phyloP scores from a whole-genome alignment of 1,284 basidiomycete genomes.

The Amylostereum areolatum region DNA sequence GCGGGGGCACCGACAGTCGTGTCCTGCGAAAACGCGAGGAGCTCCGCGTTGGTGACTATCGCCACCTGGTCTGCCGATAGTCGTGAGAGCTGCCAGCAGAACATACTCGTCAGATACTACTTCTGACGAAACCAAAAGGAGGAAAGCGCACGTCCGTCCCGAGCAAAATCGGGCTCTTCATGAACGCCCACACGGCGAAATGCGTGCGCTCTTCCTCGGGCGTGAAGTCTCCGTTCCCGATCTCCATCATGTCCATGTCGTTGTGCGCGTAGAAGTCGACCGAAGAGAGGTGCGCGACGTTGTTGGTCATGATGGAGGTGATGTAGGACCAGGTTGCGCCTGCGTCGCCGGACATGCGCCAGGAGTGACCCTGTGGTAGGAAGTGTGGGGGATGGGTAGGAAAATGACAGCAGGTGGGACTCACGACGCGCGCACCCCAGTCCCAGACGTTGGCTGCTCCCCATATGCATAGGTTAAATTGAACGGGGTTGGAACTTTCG shows the following conservation, averaged over 20 bases:
- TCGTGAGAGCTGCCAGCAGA: constrained; percentile 28
- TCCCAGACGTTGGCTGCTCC: constrained; percentile 44
- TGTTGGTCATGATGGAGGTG: constrained; percentile 35
- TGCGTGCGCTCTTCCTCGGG: constrained; percentile 48
- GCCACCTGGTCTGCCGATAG: constrained; percentile 34
- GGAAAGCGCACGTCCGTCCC: constrained; percentile 41
- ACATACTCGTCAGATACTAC: too few relatives aligned
- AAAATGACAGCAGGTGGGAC: constrained; percentile 8
- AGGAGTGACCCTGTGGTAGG: constrained; percentile 41
- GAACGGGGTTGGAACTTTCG: constrained; percentile 34
- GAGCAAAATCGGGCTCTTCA: constrained; percentile 52
- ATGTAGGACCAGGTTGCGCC: constrained; percentile 46
- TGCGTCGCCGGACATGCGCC: constrained; percentile 49
- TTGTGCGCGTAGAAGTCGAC: constrained; percentile 46
- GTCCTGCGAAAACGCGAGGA: constrained; percentile 53
- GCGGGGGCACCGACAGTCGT: constrained; percentile 38
- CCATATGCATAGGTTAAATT: constrained; percentile 48
- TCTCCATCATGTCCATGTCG: constrained; percentile 63
- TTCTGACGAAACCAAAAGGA: too few relatives aligned
- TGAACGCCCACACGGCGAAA: constrained; percentile 49
- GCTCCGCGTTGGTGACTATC: constrained; percentile 45
- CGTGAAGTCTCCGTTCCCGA: constrained; percentile 45
- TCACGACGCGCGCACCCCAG: constrained; percentile 47
- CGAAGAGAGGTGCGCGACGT: constrained; percentile 34
- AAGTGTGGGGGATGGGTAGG: not conserved